A percentile compares a stretch with the other conserved stretches of the same genome.
phyloP scores from a whole-genome alignment of 441 rosid genomes.

The Caryocar brasiliense region DNA sequence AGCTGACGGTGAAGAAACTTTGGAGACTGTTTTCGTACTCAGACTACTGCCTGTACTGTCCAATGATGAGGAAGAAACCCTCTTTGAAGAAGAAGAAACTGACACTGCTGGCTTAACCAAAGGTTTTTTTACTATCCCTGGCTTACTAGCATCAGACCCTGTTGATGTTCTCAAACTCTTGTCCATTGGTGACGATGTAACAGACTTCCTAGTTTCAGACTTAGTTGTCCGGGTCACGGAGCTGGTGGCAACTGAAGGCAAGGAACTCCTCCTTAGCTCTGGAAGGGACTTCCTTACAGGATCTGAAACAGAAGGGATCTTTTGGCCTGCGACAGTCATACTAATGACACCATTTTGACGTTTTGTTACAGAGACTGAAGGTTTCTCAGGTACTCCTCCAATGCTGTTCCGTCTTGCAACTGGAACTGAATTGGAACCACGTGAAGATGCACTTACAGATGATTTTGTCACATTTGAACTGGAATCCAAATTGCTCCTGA shows the following conservation, averaged over 20 bases:
- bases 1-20: conserved; percentile 56
- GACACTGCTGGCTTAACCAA: conserved; percentile 41
- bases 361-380: conserved; percentile 18
- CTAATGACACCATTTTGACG: conserved; percentile 14
- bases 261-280: conserved; percentile 62
- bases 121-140: conserved; percentile 38
- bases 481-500: conserved; percentile 22
- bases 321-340: conserved; percentile 30
- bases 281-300: conserved; percentile 71
- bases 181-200: conserved; percentile 36
- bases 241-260: conserved; percentile 58
- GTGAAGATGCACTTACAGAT: conserved; percentile 32
- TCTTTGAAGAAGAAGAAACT: conserved; percentile 49
- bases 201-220: conserved; percentile 43
- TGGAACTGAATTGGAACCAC: conserved; percentile 41
- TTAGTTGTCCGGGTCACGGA: conserved; percentile 30
- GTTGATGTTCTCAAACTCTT: conserved; percentile 49
- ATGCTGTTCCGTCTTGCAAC: conserved; percentile 74
- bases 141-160: conserved; percentile 39
- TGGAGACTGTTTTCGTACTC: conserved; percentile 50
- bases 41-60: conserved; percentile 56
- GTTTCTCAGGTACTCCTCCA: conserved; percentile 69
- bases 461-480: conserved; percentile 42
- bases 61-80: conserved; percentile 45
- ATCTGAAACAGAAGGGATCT: conserved; percentile 30